Conservation (phyloP, 2,329 filamentous ascomycete species). For the Bipolaris oryzae region DNA sequence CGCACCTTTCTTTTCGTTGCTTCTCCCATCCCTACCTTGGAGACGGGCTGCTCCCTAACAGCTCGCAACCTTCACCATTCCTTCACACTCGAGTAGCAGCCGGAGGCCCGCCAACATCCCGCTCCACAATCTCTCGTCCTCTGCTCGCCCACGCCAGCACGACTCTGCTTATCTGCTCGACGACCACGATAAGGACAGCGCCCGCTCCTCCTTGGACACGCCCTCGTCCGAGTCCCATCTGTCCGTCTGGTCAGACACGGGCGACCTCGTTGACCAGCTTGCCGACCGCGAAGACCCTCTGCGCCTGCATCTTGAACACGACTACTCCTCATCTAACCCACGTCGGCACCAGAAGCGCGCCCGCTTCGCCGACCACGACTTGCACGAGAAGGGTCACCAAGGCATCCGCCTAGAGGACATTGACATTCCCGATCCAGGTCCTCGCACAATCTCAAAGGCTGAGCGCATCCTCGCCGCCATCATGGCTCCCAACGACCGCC, state of each 20-base stretch:
- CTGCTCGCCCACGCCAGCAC: slow-evolving; percentile 48
- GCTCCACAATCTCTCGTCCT: slow-evolving; percentile 71
- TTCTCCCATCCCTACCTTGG: slow-evolving; percentile 33
- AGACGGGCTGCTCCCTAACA: slow-evolving; percentile 59
- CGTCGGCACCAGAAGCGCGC: slow-evolving; percentile 66
- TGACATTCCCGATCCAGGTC: slow-evolving; percentile 72
- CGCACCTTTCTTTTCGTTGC: slow-evolving; percentile 38
- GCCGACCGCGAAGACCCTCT: slow-evolving; percentile 83
- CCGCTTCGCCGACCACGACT: slow-evolving; percentile 65
- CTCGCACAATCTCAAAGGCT: slow-evolving; percentile 66
- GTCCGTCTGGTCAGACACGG: slow-evolving; percentile 90
- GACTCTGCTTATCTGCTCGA: slow-evolving; percentile 49
- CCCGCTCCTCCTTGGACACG: slow-evolving; percentile 60
- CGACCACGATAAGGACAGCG: slow-evolving; percentile 58
- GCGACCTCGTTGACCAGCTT: slow-evolving; percentile 91
- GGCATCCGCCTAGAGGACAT: slow-evolving; percentile 73
- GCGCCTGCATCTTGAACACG: slow-evolving; percentile 70
- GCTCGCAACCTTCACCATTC: slow-evolving; percentile 79
- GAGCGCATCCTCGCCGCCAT: slow-evolving; percentile 77
- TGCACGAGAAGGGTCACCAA: slow-evolving; percentile 52
- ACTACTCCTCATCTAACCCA: slow-evolving; percentile 55
- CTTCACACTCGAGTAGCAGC: slow-evolving; percentile 67
- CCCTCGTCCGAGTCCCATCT: slow-evolving; percentile 69
- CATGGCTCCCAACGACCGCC: slow-evolving; percentile 78
- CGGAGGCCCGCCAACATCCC: slow-evolving; percentile 85